Evolutionary conservation across 768 basidiomycete genomes (phyloP), one percentile per base, ranked within the genome.

Genomic region (Mycena pura): DNA sequence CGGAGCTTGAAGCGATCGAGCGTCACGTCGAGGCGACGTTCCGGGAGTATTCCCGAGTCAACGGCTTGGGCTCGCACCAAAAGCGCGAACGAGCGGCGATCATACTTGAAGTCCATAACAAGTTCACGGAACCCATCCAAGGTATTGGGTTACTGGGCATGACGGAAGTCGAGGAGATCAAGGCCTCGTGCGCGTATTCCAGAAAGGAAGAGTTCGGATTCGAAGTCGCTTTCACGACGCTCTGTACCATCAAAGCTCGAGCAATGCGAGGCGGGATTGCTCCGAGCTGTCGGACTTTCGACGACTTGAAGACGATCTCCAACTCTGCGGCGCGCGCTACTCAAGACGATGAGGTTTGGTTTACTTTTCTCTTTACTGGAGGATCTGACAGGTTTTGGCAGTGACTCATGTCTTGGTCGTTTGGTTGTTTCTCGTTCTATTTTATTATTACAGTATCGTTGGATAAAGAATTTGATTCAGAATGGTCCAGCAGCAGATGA

Each of bases 181-280:
- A 85, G 66, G 86, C 88, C 0, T 88, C 89, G 0, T 85, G 77
- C 38, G 88, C 89, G 0, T 84, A 84, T 53, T 62, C 62, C 1
- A 28, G 63, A 8, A 54, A 9, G 0, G 64, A 66, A 8, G 43
- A 48, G 0, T 88, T 90, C 53, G 87, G 74, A 0, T 87, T 87
- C 66, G 63, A 65, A 0, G 80, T 89, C 29, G 87, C 88, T 0
- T 89, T 85, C 63, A 66, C 62, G 15, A 76, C 77, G 1, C 64
- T 90, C 1, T 87, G 86, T 62, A 48, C 41, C 5, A 84, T 90
- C 74, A 90, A 90, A 69, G 86, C 86, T 0, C 67, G 69, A 5
- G 74, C 80, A 7, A 63, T 70, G 22, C 62, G 77, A 5, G 69
- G 69, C 13, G 79, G 80, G 2, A 66, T 73, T 34, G 75, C 73